These are phyloP conservation scores for Litchi chinensis DNA, from an alignment of 345 rosid genomes.

Conservation along the genomic window DNA sequence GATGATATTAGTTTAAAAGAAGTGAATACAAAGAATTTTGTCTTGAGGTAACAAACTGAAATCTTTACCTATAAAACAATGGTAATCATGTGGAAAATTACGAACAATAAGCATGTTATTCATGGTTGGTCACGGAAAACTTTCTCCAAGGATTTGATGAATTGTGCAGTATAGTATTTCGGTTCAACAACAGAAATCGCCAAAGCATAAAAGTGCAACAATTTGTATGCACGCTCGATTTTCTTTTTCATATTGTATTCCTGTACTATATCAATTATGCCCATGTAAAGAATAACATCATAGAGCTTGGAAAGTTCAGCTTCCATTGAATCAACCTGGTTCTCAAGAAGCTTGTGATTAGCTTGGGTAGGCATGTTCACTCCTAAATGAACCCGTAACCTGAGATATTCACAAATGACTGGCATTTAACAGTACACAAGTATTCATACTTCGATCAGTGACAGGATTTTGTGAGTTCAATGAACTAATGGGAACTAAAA, in stretches of 20 bases:
- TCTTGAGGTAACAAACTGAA: background rate
- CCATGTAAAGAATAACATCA: constrained; percentile 93
- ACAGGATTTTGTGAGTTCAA: too few species aligned
- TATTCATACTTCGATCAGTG: background rate
- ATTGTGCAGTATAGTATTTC: constrained; percentile 64
- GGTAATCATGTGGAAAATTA: background rate
- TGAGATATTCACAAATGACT: constrained; percentile 20
- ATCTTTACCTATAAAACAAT: constrained; percentile 15
- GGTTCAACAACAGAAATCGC: constrained; percentile 74
- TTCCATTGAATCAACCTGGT: constrained; percentile 50
- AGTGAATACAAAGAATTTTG: constrained; percentile 10
- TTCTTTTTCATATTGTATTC: constrained; percentile 79
- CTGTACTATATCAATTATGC: constrained; percentile 86
- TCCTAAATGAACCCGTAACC: constrained; percentile 89
- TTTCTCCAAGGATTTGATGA: constrained; percentile 66
- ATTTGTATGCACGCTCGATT: constrained; percentile 72
- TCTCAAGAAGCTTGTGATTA: constrained; percentile 52
- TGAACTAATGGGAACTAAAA: too few species aligned
- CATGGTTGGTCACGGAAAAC: constrained; percentile 57
- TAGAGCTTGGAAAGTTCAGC: constrained; percentile 83
- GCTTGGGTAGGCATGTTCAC: constrained; percentile 99
- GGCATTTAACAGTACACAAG: background rate
- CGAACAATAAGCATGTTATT: background rate
- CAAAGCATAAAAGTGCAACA: constrained; percentile 61
- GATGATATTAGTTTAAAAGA: background rate